A percentile compares a stretch with the other conserved stretches of the same genome.
These are phyloP conservation scores for Tuctoria greenei DNA, from an alignment of 176 grass and related monocot species.

Conservation along the genomic window DNA sequence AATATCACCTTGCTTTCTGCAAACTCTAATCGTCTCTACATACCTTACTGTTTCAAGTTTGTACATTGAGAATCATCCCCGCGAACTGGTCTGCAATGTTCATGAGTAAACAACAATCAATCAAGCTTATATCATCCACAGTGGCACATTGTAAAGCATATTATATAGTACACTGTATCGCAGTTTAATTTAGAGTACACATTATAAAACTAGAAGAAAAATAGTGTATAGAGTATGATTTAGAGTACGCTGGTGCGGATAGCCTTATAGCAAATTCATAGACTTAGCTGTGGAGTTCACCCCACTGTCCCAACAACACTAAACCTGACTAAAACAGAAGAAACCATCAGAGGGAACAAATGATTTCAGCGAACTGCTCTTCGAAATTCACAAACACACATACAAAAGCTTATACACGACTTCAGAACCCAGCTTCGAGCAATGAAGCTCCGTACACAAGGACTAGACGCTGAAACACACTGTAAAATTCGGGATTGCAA, in stretches of 20 bases:
- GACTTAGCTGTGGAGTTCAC: neutral
- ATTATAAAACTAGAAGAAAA: too few species aligned
- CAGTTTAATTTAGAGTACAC: too few species aligned
- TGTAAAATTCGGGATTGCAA: neutral
- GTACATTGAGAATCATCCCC: neutral
- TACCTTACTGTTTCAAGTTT: neutral
- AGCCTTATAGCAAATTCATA: neutral
- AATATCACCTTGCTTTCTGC: neutral
- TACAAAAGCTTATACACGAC: neutral
- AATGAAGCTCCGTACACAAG: constrained; percentile 16
- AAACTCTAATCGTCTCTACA: neutral
- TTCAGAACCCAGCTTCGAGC: neutral
- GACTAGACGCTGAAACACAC: neutral
- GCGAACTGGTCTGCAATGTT: neutral
- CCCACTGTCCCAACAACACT: too few species aligned
- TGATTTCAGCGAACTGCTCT: neutral
- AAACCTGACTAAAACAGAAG: too few species aligned
- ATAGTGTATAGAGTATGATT: too few species aligned
- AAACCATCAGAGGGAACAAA: too few species aligned
- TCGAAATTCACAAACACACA: neutral
- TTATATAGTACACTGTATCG: too few species aligned
- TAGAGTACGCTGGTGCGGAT: too few species aligned
- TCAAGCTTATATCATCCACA: neutral
- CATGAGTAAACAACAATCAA: neutral
- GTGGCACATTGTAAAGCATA: too few species aligned